A percentile compares a stretch with the other conserved stretches of the same genome.
Conservation (phyloP, 345 rosid species). For the Fremontodendron californicum region DNA sequence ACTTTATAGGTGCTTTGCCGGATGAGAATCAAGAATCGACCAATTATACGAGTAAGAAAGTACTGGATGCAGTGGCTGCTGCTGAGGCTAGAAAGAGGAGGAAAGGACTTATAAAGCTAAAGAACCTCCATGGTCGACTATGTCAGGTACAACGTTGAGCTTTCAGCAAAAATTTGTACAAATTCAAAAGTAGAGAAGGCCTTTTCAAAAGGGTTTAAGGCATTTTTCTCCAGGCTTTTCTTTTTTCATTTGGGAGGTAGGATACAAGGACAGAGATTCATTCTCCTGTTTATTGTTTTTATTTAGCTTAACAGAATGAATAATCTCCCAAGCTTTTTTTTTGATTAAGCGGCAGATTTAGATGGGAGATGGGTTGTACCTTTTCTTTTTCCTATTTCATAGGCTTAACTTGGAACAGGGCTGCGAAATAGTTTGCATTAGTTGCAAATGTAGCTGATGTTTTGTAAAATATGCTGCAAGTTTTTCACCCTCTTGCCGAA, state of each 20-base stretch:
- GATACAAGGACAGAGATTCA: not conserved
- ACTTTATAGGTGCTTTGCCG: slow-evolving; percentile 24
- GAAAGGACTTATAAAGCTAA: slow-evolving; percentile 74
- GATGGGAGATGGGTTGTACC: not conserved
- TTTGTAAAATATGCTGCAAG: not conserved
- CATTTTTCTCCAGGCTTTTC: not conserved
- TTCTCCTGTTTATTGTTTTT: not conserved
- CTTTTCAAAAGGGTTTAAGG: no score
- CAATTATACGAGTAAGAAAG: slow-evolving; percentile 31
- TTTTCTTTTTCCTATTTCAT: not conserved
- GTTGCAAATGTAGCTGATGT: not conserved
- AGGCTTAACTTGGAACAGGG: not conserved
- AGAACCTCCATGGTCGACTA: slow-evolving; percentile 59
- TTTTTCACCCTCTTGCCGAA: not conserved
- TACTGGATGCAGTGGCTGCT: slow-evolving; percentile 47
- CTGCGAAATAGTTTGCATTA: not conserved
- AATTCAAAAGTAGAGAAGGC: not conserved
- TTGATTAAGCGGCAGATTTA: not conserved
- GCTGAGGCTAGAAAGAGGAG: slow-evolving; percentile 81
- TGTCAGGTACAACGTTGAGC: slow-evolving; percentile 54
- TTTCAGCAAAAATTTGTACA: not conserved
- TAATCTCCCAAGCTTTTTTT: not conserved
- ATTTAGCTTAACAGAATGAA: not conserved
- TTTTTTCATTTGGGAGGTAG: not conserved
- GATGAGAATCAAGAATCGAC: slow-evolving; percentile 33